Evolutionary conservation across 1,284 basidiomycete species (phyloP), one percentile per base, ranked within the genome.

Genomic region (Rhodotorula sp.): DNA sequence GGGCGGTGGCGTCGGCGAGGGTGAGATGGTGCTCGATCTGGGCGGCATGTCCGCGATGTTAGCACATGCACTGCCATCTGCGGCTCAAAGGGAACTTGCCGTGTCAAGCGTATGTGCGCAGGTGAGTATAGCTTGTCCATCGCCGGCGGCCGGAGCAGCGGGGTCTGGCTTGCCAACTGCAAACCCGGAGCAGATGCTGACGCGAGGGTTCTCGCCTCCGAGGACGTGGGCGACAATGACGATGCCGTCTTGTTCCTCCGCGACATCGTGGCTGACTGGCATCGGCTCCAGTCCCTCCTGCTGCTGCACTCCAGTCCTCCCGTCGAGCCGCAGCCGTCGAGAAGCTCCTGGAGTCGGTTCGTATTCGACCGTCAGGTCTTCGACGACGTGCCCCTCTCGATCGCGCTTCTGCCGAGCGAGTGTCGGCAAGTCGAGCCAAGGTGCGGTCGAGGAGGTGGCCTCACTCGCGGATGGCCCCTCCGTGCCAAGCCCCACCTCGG

Each of bases 71-170:
- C 26, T 5, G 24, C 12, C 6, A 6, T 29, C 7, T 4, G 7
- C 3, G 14, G 6, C 29, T 18, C 26, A 1, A 33, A 22, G 45
- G 67, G 26, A 46, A 77, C 83, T 78, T 75, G 84, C 87, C 84
- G 87, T 84, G 76, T 87, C 86, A 37, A 89, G 77, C 4, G 88
- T 89, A 78, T 90, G 89, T 7, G 86, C 87, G 74, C 88, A 90
- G 1, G 86, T 86, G 20, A 89, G 77, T 37, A 89, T 77, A 17
- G 86, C 57, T 26, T 57, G 51, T 7, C 63, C 63, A 37, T 84
- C 82, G 6, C 78, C 79, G 7, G 77, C 79, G 24, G 78, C 75
- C 3, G 78, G 68, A 2, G 26, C n/a, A 17, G n/a, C n/a, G 53
- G 2, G 26, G 29, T 26, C 15, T 42, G 37, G 37, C 44, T 77